A percentile compares a stretch with the other conserved stretches of the same genome.
Evolutionary conservation across 768 basidiomycete genomes (phyloP).

Genomic region (Pleurotus sapidus): DNA sequence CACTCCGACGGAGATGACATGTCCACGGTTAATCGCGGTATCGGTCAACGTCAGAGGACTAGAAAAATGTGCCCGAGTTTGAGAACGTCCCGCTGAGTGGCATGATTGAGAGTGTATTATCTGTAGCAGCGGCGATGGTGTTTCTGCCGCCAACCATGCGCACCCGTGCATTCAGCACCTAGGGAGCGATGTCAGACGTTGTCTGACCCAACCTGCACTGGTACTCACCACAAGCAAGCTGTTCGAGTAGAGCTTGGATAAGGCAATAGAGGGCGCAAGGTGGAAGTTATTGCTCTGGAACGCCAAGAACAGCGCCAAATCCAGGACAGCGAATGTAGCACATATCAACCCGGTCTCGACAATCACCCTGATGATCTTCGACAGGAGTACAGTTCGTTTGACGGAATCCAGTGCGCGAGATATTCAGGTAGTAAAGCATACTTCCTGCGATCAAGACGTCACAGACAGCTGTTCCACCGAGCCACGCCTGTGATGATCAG

Average conservation of each 20-base stretch:
- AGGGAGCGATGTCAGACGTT: background rate
- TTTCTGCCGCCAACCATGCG: background rate
- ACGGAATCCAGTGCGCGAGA: slow-evolving; percentile 17
- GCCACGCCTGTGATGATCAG: slow-evolving; percentile 11
- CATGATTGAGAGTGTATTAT: background rate
- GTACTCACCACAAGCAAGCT: slow-evolving; percentile 18
- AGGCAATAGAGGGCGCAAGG: slow-evolving; percentile 16
- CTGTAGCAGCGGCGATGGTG: background rate
- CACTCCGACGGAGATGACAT: background rate
- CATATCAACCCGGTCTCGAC: slow-evolving; percentile 21
- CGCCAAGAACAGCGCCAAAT: slow-evolving; percentile 17
- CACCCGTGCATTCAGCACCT: background rate
- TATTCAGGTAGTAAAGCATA: slow-evolving; percentile 20
- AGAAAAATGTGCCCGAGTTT: background rate
- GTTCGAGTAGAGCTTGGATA: slow-evolving; percentile 23
- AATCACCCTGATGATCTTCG: slow-evolving; percentile 17
- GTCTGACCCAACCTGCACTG: background rate
- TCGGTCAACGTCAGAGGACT: no score
- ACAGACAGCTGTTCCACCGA: slow-evolving; percentile 19
- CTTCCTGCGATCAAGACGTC: slow-evolving; percentile 18
- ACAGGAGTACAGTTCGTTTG: slow-evolving; percentile 15
- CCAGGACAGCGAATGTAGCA: slow-evolving; percentile 19
- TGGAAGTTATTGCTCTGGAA: slow-evolving; percentile 20
- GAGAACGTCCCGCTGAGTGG: background rate
- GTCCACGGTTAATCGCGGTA: background rate